Evolutionary conservation across 2,329 filamentous ascomycete genomes (phyloP).

Genomic region (Colletotrichum limetticola): DNA sequence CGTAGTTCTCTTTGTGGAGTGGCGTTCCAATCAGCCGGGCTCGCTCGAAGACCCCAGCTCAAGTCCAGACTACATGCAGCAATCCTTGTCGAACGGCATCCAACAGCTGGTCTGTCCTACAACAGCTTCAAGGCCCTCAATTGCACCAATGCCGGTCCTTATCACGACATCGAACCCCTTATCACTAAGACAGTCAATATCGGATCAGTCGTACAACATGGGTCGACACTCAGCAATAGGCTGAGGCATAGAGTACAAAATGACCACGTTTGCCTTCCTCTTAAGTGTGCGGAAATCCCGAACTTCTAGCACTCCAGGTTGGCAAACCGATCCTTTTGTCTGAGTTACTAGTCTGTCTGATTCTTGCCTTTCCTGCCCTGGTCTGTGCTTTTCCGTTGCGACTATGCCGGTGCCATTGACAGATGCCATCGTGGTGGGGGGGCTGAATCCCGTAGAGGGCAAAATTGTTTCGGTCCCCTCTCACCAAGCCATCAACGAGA

Average conservation of each 20-base stretch:
- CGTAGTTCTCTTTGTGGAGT: neutral
- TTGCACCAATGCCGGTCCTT: constrained; percentile 12
- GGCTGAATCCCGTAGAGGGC: constrained; percentile 42
- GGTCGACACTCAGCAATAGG: neutral
- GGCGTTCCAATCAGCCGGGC: neutral
- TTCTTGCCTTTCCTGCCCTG: neutral
- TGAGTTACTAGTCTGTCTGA: neutral
- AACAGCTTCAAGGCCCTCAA: neutral
- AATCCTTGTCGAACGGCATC: neutral
- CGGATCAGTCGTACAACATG: neutral
- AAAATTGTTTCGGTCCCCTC: constrained; percentile 43
- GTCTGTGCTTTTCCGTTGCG: neutral
- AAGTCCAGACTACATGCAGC: neutral
- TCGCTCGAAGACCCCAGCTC: neutral
- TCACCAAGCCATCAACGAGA: constrained; percentile 45
- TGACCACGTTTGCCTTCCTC: neutral
- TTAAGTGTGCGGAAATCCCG: neutral
- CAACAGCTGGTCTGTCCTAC: neutral
- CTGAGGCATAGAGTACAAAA: neutral
- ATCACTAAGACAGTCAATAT: neutral
- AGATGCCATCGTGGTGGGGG: constrained; percentile 41
- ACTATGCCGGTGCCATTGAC: neutral
- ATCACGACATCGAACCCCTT: constrained; percentile 4
- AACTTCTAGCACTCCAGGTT: neutral
- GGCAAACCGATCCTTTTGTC: neutral